Evolutionary conservation across 352 stramenopile species (phyloP).

Genomic region (Phytophthora boehmeriae): DNA sequence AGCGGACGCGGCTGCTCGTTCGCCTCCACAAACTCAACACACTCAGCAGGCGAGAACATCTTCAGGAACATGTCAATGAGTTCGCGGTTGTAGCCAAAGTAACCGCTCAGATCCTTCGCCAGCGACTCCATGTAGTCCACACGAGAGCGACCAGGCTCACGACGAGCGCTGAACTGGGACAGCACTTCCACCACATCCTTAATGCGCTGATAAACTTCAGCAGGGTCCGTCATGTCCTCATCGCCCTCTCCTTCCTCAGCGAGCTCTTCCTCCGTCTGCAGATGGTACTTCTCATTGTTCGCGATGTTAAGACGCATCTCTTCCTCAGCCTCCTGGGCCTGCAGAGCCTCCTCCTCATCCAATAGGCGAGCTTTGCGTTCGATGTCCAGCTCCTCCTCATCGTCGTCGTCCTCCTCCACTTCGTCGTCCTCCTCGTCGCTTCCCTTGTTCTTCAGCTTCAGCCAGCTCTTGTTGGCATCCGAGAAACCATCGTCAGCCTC

Average conservation of each 20-base stretch:
- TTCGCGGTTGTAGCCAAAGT: slow-evolving; percentile 99
- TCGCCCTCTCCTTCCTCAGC: slow-evolving; percentile 54
- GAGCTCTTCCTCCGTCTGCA: slow-evolving; percentile 82
- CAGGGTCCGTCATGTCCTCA: slow-evolving; percentile 65
- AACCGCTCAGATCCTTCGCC: slow-evolving; percentile 93
- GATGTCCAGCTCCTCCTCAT: slow-evolving; percentile 83
- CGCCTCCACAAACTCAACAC: slow-evolving; percentile 98
- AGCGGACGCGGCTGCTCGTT: slow-evolving; percentile 97
- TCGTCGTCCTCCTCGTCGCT: slow-evolving; percentile 53
- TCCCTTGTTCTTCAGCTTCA: slow-evolving; percentile 74
- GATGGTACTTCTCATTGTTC: slow-evolving; percentile 84
- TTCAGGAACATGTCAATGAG: slow-evolving; percentile 97
- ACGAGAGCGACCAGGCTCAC: slow-evolving; percentile 91
- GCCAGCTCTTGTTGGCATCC: slow-evolving; percentile 87
- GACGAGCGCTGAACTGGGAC: slow-evolving; percentile 94
- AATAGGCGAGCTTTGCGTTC: slow-evolving; percentile 85
- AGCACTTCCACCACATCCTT: slow-evolving; percentile 94
- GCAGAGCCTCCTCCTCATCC: slow-evolving; percentile 73
- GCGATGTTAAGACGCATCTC: slow-evolving; percentile 89
- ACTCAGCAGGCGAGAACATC: slow-evolving; percentile 98
- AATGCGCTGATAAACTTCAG: slow-evolving; percentile 93
- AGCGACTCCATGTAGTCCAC: slow-evolving; percentile 96
- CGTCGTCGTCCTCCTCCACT: slow-evolving; percentile 52
- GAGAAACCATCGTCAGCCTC: slow-evolving; percentile 77
- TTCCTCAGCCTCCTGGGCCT: slow-evolving; percentile 79